Conservation (phyloP, 2,329 filamentous ascomycete species). For the Pseudonectria buxi region DNA sequence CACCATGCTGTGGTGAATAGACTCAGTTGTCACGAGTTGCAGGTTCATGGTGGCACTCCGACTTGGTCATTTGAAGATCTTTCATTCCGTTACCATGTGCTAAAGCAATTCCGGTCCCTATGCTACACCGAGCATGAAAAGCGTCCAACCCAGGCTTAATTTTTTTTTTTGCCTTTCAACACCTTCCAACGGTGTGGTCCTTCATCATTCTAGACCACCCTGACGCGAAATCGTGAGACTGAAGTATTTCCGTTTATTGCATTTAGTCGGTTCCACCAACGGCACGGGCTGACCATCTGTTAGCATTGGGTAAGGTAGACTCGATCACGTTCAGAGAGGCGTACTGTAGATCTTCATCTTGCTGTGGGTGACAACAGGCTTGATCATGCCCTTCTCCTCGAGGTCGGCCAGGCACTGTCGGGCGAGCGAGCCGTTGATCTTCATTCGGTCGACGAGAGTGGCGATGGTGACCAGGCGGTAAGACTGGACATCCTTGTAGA, state of each 20-base stretch:
- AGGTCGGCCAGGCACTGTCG: conserved; percentile 83
- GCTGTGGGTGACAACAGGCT: conserved; percentile 93
- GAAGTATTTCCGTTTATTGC: conserved; percentile 25
- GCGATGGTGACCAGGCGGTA: conserved; percentile 99
- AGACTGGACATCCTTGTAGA: conserved; percentile 99
- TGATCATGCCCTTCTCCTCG: conserved; percentile 98
- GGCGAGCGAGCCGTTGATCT: conserved; percentile 98
- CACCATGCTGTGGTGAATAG: no score
- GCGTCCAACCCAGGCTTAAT: conserved; percentile 33
- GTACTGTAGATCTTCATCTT: conserved; percentile 97
- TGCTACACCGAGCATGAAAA: conserved; percentile 35
- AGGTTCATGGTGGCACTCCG: conserved; percentile 2
- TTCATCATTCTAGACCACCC: conserved; percentile 30
- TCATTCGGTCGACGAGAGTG: conserved; percentile 97
- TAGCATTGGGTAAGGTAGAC: conserved; percentile 17
- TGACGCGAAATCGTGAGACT: conserved; percentile 34
- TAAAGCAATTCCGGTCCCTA: conserved; percentile 32
- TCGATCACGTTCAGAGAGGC: conserved; percentile 5
- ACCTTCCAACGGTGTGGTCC: conserved; percentile 28
- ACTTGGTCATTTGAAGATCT: conserved; percentile 26
- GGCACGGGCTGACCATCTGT: conserved; percentile 47
- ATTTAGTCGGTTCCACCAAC: conserved; percentile 44
- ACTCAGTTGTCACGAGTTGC: no score
- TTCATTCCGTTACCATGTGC: conserved; percentile 34
- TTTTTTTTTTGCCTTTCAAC: conserved; percentile 26